A percentile compares a stretch with the other conserved stretches of the same genome.
Conservation (phyloP, 1,284 basidiomycete genomes). For the Mrakiaceae sp. region DNA sequence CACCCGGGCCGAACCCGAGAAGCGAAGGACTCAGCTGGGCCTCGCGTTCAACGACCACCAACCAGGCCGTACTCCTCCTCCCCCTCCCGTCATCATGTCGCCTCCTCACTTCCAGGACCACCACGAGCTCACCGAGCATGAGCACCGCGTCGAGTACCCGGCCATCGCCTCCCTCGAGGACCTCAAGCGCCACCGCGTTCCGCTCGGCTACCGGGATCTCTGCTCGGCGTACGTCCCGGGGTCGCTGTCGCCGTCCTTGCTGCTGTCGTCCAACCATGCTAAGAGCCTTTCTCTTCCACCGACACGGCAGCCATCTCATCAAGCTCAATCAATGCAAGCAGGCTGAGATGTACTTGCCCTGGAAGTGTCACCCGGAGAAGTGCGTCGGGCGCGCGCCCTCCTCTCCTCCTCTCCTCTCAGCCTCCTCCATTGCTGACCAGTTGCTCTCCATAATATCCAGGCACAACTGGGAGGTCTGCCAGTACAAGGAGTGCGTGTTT, state of each 20-base stretch:
- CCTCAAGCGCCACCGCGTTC: slow-evolving; percentile 1
- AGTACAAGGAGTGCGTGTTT: slow-evolving; percentile 14
- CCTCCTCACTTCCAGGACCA: no score
- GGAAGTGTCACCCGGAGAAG: slow-evolving; percentile 15
- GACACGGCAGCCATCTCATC: slow-evolving; percentile 3
- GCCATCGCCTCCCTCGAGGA: slow-evolving; percentile 8
- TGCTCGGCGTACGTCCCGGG: slow-evolving; percentile 2
- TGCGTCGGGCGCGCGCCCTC: background rate
- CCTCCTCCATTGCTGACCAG: background rate
- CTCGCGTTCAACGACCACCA: no score
- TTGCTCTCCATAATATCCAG: background rate
- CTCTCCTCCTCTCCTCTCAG: background rate
- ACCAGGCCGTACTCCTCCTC: no score
- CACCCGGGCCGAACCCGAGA: no score
- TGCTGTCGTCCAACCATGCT: background rate
- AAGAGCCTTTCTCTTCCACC: background rate
- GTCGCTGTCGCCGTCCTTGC: background rate
- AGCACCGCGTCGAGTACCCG: slow-evolving; percentile 8
- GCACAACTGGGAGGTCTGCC: slow-evolving; percentile 9
- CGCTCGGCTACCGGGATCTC: slow-evolving; percentile 4
- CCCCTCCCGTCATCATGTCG: no score
- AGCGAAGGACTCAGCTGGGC: no score
- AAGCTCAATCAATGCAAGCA: background rate
- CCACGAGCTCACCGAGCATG: background rate
- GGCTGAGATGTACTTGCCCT: background rate